Conservation (phyloP, 176 grass and related monocot genomes). For the Triticum timopheevii region DNA sequence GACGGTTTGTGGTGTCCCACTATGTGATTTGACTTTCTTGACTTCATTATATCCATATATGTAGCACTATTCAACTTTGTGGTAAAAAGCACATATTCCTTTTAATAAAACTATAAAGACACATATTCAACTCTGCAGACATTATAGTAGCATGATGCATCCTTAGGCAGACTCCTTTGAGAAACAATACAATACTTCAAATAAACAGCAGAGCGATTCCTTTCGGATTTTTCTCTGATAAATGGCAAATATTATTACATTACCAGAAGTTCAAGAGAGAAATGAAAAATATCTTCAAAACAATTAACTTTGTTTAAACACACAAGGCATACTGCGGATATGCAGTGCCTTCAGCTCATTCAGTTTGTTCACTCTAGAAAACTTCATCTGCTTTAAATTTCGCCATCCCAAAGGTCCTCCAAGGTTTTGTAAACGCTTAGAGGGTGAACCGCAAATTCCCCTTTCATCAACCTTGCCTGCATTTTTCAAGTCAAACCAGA, state of each 20-base stretch:
- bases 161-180: neutral
- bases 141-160: neutral
- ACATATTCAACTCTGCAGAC: neutral
- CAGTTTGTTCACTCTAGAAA: neutral
- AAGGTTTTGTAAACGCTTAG: slow-evolving; percentile 40
- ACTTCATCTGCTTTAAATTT: slow-evolving; percentile 34
- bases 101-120: neutral
- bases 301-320: neutral
- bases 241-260: neutral
- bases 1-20: too few relatives aligned
- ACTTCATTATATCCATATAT: too few relatives aligned
- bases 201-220: neutral
- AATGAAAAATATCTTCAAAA: neutral
- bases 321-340: neutral
- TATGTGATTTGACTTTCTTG: too few relatives aligned
- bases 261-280: neutral
- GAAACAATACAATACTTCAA: neutral
- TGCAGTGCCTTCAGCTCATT: neutral
- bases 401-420: slow-evolving; percentile 63
- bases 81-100: too few relatives aligned
- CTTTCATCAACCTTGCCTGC: slow-evolving; percentile 37
- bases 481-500: slow-evolving; percentile 1
- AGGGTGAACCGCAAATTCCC: slow-evolving; percentile 17
- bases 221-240: neutral
- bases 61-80: too few relatives aligned